Evolutionary conservation across 1,284 basidiomycete species (phyloP), one percentile per base, ranked within the genome.

Genomic region (Laetiporus sulphureus): DNA sequence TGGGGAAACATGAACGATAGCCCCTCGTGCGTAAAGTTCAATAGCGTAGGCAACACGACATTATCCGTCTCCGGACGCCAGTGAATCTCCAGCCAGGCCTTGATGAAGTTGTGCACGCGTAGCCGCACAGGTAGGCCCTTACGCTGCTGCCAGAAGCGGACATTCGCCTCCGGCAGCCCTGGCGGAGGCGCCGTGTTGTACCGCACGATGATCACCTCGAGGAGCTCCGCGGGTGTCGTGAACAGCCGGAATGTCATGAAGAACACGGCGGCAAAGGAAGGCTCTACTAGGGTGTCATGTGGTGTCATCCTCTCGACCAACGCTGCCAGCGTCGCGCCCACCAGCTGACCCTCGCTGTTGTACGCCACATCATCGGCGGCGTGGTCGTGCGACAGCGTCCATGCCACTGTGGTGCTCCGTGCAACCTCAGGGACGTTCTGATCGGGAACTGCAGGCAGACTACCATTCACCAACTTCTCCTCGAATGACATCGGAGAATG

Each of bases 201-300:
- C 12, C 95, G 83, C 27, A 72, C 65, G 44, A 93, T 82, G 42
- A 98, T 67, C 0, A 82, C 73, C 8, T 86, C 77, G 1, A 89
- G 74, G 22, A 99, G 75, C 44, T 88, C 83, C 5, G 65, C 45
- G 1, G 95, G 88, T 0, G 83, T 79, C 1, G 87, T 81, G 64
- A 97, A 98, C 49, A 97, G 66, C n/a, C 95, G 79, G 73, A 99
- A 99, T 1, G 93, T 96, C 57, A 94, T 71, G 72, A 94, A 95
- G 69, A 99, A 98, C 13, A 94, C 85, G 1, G 83, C 79, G 19
- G 83, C 75, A 58, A 97, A 93, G 0, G 79, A 79, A 13, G 83
- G 72, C 54, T 98, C 93, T 23, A 90, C 87, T 37, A 90, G 77
- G 36, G 83, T 83, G 56, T 93, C 91, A 57, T 95, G 90, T 2